Percentiles rank a stretch among this genome's conserved stretches.
Conservation (phyloP, 495 filamentous ascomycete species). For the Hypoxylon crocopeplum region DNA sequence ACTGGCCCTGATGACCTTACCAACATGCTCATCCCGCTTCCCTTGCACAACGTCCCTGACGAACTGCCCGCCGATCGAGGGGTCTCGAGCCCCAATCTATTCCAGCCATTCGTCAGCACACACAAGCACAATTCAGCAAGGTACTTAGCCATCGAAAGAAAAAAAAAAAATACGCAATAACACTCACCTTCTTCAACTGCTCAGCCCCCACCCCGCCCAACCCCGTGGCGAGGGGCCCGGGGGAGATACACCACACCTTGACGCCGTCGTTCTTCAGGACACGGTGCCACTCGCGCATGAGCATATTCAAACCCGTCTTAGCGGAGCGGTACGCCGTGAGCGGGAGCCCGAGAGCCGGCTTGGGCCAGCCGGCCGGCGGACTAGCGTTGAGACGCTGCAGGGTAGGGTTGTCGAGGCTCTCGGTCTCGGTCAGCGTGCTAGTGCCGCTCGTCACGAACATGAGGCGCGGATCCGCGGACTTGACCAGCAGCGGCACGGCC, state of each 20-base stretch:
- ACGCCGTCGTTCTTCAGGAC: conserved; percentile 64
- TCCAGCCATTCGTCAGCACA: neutral
- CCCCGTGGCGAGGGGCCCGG: conserved; percentile 64
- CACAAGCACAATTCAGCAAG: neutral
- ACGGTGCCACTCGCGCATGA: conserved; percentile 65
- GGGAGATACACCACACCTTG: conserved; percentile 62
- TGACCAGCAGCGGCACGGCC: conserved; percentile 55
- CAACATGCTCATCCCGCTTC: conserved; percentile 54
- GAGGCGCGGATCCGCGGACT: conserved; percentile 52
- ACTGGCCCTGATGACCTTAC: conserved; percentile 47
- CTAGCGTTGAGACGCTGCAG: conserved; percentile 39
- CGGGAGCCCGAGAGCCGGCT: conserved; percentile 3
- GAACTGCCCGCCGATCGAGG: conserved; percentile 51
- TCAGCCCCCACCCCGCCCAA: conserved; percentile 48
- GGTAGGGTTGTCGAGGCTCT: conserved; percentile 14
- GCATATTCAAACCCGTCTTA: conserved; percentile 71
- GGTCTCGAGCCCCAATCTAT: conserved; percentile 52
- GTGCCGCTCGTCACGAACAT: conserved; percentile 60
- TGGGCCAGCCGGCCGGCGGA: conserved; percentile 54
- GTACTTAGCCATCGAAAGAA: neutral
- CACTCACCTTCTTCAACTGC: conserved; percentile 42
- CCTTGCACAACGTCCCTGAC: conserved; percentile 56
- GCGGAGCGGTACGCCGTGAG: conserved; percentile 59
- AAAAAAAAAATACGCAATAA: neutral
- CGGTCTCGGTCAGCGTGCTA: conserved; percentile 51